Evolutionary conservation across 106 monocot genomes (phyloP).

Genomic region (Platanthera guangdongensis): DNA sequence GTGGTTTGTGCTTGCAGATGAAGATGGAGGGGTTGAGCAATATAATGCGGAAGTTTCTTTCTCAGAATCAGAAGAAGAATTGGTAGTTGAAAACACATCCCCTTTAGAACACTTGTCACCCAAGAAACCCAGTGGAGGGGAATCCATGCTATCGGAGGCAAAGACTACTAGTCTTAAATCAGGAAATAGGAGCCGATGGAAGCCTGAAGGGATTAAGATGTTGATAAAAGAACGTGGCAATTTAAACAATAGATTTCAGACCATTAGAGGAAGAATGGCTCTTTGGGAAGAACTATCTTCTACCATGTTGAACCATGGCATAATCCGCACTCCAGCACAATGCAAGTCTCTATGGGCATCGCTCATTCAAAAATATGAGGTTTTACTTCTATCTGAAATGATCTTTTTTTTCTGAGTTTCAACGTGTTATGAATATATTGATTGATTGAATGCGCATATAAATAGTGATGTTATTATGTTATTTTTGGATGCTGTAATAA

Average conservation of each 20-base stretch:
- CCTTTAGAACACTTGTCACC: constrained; percentile 8
- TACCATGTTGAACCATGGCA: constrained; percentile 42
- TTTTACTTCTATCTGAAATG: constrained; percentile 12
- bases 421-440: background rate
- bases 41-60: constrained; percentile 12
- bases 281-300: constrained; percentile 94
- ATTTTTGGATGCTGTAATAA: background rate
- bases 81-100: constrained; percentile 21
- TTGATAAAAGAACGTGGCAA: constrained; percentile 72
- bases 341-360: constrained; percentile 99
- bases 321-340: constrained; percentile 64
- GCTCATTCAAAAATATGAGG: constrained; percentile 96
- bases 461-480: no score
- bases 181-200: constrained; percentile 72
- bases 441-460: no score
- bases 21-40: constrained; percentile 20
- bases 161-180: constrained; percentile 16
- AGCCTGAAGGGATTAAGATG: constrained; percentile 79
- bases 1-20: constrained; percentile 17
- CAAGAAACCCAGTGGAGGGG: constrained; percentile 12
- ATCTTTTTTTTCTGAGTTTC: background rate
- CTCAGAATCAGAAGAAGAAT: constrained; percentile 16
- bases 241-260: constrained; percentile 62
- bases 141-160: constrained; percentile 8
- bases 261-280: constrained; percentile 73